A percentile compares a stretch with the other conserved stretches of the same genome.
phyloP scores from a whole-genome alignment of 805 yeast species.

The Saturnispora kantuleensis region DNA sequence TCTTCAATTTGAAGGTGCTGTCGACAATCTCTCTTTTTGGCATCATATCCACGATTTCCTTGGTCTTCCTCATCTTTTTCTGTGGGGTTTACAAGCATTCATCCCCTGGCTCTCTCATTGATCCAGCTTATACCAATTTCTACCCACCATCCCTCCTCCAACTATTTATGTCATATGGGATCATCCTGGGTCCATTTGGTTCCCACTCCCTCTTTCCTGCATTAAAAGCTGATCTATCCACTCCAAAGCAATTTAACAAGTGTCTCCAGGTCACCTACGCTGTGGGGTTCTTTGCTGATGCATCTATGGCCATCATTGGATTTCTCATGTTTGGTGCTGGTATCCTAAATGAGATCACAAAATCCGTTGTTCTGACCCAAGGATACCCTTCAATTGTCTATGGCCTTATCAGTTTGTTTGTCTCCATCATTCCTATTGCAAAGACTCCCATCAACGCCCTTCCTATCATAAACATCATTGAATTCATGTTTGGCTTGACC shows the following conservation, averaged over 20 bases:
- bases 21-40: conserved; percentile 49
- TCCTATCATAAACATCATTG: conserved; percentile 76
- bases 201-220: conserved; percentile 82
- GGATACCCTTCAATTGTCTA: conserved; percentile 61
- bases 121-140: conserved; percentile 34
- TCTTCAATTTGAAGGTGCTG: conserved; percentile 45
- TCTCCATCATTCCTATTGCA: conserved; percentile 75
- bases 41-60: conserved; percentile 41
- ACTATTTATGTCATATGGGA: conserved; percentile 46
- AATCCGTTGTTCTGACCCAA: conserved; percentile 52
- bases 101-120: conserved; percentile 47
- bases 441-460: conserved; percentile 81
- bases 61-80: conserved; percentile 35
- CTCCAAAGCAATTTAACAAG: conserved; percentile 47
- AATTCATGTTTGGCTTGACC: conserved; percentile 30
- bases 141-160: conserved; percentile 31
- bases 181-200: conserved; percentile 71
- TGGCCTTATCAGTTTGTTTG: conserved; percentile 49
- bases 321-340: conserved; percentile 70
- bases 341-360: conserved; percentile 67
- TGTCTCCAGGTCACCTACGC: conserved; percentile 48
- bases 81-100: conserved; percentile 36
- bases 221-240: conserved; percentile 64
- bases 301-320: conserved; percentile 53
- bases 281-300: conserved; percentile 50